Percentiles rank a stretch among this genome's conserved stretches.
Conservation (phyloP, 2,329 filamentous ascomycete genomes). For the Byssoonygena ceratinophila region DNA sequence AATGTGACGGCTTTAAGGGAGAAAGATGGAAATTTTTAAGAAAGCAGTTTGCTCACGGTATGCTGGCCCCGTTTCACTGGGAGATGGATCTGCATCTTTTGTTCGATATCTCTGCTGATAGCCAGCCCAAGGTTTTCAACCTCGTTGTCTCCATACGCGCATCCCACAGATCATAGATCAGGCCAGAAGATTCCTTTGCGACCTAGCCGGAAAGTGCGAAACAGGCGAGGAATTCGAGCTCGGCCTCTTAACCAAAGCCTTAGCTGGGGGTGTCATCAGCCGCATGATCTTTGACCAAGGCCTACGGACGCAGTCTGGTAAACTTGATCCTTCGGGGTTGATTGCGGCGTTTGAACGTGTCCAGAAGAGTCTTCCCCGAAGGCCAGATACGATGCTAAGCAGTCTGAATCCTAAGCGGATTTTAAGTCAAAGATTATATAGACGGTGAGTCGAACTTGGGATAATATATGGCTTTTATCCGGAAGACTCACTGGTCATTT, state of each 20-base stretch:
- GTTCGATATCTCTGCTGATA: background rate
- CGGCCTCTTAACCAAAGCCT: slow-evolving; percentile 13
- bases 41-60: slow-evolving; percentile 2
- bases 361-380: background rate
- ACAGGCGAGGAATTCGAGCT: slow-evolving; percentile 2
- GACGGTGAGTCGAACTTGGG: background rate
- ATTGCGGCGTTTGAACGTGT: background rate
- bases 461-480: background rate
- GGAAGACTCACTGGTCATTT: background rate
- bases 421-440: background rate
- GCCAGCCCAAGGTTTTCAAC: background rate
- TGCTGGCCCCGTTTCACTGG: background rate
- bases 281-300: slow-evolving; percentile 19
- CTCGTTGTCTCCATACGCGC: background rate
- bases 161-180: background rate
- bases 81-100: background rate
- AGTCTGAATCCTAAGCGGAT: background rate
- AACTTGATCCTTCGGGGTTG: background rate
- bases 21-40: background rate
- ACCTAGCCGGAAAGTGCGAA: background rate
- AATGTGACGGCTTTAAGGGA: background rate
- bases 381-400: background rate
- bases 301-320: background rate
- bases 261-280: slow-evolving; percentile 21
- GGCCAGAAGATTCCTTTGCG: background rate